phyloP scores from a whole-genome alignment of 495 filamentous ascomycete species.

The Antarctomyces pellizariae region DNA sequence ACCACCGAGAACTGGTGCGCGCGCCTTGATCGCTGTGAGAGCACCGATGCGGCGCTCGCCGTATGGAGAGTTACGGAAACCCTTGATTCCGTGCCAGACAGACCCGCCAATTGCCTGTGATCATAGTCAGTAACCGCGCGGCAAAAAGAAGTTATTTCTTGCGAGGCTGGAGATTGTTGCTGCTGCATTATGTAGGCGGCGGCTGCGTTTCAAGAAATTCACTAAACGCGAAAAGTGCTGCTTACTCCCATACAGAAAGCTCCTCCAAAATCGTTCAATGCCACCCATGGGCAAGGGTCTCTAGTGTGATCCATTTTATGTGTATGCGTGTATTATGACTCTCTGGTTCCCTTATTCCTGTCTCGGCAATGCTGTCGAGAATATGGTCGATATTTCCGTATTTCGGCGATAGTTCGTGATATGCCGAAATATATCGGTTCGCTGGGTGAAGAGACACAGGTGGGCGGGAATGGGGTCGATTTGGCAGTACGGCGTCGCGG shows the following conservation, averaged over 20 bases:
- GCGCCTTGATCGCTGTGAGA: constrained; percentile 88
- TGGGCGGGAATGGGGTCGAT: no score
- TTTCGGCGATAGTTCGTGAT: no score
- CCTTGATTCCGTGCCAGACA: constrained; percentile 97
- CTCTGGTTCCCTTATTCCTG: no score
- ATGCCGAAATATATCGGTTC: no score
- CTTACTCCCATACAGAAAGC: constrained; percentile 93
- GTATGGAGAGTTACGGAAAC: constrained; percentile 69
- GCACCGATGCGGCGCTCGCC: constrained; percentile 91
- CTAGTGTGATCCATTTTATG: constrained; percentile 52
- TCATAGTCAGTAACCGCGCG: constrained; percentile 5
- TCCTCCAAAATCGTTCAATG: constrained; percentile 88
- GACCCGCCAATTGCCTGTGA: constrained; percentile 65
- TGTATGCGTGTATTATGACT: no score
- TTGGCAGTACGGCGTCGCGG: no score
- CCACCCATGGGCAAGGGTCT: constrained; percentile 89
- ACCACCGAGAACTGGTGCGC: constrained; percentile 83
- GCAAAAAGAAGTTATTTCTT: background rate
- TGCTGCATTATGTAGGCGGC: background rate
- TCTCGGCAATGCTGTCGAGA: no score
- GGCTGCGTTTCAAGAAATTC: constrained; percentile 2
- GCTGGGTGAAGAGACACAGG: no score
- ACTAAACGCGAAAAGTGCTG: constrained; percentile 12
- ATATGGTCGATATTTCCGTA: no score
- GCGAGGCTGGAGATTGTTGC: background rate